Evolutionary conservation across 2,329 filamentous ascomycete species (phyloP).

Genomic region (Piedraia hortae): DNA sequence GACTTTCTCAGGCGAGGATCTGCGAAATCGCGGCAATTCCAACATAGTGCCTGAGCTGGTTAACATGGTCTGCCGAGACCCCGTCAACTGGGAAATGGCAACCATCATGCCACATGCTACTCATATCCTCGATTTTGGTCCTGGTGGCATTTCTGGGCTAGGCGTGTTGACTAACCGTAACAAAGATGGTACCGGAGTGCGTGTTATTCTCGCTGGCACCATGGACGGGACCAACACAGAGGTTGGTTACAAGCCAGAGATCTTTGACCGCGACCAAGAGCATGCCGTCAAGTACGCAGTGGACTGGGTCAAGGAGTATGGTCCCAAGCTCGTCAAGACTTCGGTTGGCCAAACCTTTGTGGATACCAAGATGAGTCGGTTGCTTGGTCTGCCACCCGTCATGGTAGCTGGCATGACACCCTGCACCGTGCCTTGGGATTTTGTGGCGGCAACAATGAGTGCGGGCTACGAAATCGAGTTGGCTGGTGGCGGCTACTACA

Average conservation of each 20-base stretch:
- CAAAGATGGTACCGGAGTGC: conserved; percentile 93
- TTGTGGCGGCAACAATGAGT: conserved; percentile 77
- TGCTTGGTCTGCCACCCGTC: conserved; percentile 60
- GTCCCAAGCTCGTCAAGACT: conserved; percentile 73
- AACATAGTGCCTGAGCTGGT: conserved; percentile 70
- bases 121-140: conserved; percentile 88
- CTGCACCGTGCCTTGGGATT: conserved; percentile 68
- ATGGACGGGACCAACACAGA: conserved; percentile 73
- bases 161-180: conserved; percentile 93
- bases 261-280: conserved; percentile 89
- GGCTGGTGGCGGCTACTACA: conserved; percentile 72
- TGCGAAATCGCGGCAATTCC: conserved; percentile 39
- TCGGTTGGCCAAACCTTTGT: conserved; percentile 74
- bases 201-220: conserved; percentile 82
- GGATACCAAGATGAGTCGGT: conserved; percentile 83
- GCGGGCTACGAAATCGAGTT: conserved; percentile 86
- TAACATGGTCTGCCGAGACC: conserved; percentile 78
- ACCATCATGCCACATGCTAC: conserved; percentile 77
- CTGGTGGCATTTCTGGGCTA: conserved; percentile 84
- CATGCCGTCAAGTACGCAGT: conserved; percentile 83
- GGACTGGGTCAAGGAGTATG: conserved; percentile 94
- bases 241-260: conserved; percentile 89
- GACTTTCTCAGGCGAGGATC: conserved; percentile 66
- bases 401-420: conserved; percentile 92
- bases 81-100: conserved; percentile 88